These are phyloP conservation scores for Thraustotheca clavata DNA, from an alignment of 352 stramenopile genomes.

Conservation along the genomic window DNA sequence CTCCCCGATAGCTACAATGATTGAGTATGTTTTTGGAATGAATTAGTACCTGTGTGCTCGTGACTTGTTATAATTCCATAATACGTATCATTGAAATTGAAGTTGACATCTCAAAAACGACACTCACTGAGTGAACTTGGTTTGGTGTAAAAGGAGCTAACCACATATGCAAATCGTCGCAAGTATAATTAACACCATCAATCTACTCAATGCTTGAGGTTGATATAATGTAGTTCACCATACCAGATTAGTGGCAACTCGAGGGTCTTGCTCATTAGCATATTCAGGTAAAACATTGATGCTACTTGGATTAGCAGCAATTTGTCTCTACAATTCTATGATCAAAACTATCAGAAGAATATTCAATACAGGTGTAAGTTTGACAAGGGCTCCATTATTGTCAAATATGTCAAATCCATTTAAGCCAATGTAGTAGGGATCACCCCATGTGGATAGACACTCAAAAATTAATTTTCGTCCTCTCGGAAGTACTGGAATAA, in stretches of 20 bases:
- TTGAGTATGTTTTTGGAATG: not conserved
- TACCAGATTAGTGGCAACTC: conserved; percentile 51
- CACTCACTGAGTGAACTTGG: conserved; percentile 39
- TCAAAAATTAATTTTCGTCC: conserved; percentile 56
- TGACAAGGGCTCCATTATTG: conserved; percentile 43
- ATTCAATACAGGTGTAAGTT: conserved; percentile 27
- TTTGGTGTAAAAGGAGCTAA: conserved; percentile 67
- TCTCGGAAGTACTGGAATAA: conserved; percentile 52
- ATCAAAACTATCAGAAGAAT: not conserved
- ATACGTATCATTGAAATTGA: conserved; percentile 77
- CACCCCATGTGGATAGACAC: conserved; percentile 83
- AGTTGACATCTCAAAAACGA: conserved; percentile 35
- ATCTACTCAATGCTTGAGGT: conserved; percentile 36
- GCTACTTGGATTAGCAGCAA: conserved; percentile 56
- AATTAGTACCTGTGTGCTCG: conserved; percentile 49
- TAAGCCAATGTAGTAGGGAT: conserved; percentile 84
- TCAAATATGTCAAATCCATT: conserved; percentile 87
- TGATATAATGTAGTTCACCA: not conserved
- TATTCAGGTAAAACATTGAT: conserved; percentile 89
- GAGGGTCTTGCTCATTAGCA: conserved; percentile 40
- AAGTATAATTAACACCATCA: conserved; percentile 83
- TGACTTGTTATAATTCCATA: conserved; percentile 93
- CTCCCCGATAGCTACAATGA: conserved; percentile 38
- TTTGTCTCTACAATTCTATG: conserved; percentile 26
- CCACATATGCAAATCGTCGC: conserved; percentile 89